Base-by-base conservation (phyloP, 139 green algal genomes). In the Coelastrella sp. region DNA sequence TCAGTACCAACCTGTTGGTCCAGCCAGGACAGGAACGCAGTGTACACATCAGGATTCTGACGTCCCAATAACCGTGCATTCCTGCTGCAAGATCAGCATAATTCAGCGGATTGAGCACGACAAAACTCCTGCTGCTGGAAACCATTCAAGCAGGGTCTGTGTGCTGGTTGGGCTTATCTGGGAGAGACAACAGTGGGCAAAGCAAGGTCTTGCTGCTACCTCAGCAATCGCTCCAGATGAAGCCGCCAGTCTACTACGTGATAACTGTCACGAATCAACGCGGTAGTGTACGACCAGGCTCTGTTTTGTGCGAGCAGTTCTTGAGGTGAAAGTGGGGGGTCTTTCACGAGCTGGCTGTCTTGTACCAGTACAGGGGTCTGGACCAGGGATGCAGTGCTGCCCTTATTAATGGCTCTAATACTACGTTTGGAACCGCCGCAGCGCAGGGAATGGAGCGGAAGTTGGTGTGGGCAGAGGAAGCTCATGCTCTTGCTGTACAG, bases 161-260 rank as follows among this genome's bases (percentile, higher is more conserved):
- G 32, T 47, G 32, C 32, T 47, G 32, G 32, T 47, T 47, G 32
- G 32, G 32, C 32, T 47, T 47, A 47, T 47, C 32, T 47, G 32
- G 32, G 32, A 47, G 32, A 47, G 32, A 47, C 32, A 47, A 47
- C 32, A 47, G 32, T 47, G 32, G 32, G 32, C 32, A 47, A 47
- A 47, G 32, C 32, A 47, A 47, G 32, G 32, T 47, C 32, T 47
- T 47, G 32, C 32, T 47, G 32, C 32, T 22, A 76, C 68, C 68
- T 76, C 16, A 76, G 68, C 68, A 91, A n/a, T 13, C 87, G 87
- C 16, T 85, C 4, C 6, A 80, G 32, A 22, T 91, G 87, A 32
- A 91, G 87, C 11, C 73, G 1, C 87, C 87, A 91, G 13, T 91
- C 87, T 2, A 91, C 77, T 10, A 91, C 32, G 11, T 64, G 10